Evolutionary conservation across 2,329 filamentous ascomycete species (phyloP).

Genomic region (Apiospora aurea): DNA sequence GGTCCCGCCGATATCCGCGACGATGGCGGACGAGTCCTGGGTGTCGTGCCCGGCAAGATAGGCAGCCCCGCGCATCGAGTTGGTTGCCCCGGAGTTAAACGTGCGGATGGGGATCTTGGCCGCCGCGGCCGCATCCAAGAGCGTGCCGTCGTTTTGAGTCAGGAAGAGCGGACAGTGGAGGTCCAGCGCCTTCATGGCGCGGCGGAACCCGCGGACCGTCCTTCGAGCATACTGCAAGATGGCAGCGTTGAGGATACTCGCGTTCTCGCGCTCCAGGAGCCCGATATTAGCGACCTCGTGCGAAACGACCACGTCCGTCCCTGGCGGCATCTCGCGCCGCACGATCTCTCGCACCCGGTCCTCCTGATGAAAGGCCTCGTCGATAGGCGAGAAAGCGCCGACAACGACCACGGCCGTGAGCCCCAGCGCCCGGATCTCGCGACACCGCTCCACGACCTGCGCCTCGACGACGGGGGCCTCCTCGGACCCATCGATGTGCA

Average conservation of each 20-base stretch:
- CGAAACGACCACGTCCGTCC: conserved; percentile 52
- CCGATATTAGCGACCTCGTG: conserved; percentile 57
- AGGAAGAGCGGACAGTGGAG: conserved; percentile 62
- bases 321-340: conserved; percentile 41
- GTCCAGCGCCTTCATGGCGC: conserved; percentile 54
- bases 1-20: conserved; percentile 70
- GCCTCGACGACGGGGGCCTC: conserved; percentile 51
- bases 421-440: conserved; percentile 44
- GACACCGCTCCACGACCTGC: conserved; percentile 46
- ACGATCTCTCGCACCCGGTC: conserved; percentile 50
- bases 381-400: conserved; percentile 58
- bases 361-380: conserved; percentile 53
- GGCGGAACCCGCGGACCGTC: conserved; percentile 61
- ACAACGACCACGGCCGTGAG: conserved; percentile 53
- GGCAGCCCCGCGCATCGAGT: conserved; percentile 66
- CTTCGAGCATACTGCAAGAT: conserved; percentile 61
- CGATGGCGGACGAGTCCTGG: conserved; percentile 51
- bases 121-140: conserved; percentile 58
- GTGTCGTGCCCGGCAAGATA: conserved; percentile 53
- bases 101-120: conserved; percentile 63
- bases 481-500: conserved; percentile 55
- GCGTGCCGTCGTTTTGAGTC: conserved; percentile 67
- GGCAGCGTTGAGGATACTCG: conserved; percentile 66
- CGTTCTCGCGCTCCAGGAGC: conserved; percentile 67
- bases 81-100: conserved; percentile 67